Base-by-base conservation (phyloP, 2,329 filamentous ascomycete species). In the Hymenoscyphus albidus region DNA sequence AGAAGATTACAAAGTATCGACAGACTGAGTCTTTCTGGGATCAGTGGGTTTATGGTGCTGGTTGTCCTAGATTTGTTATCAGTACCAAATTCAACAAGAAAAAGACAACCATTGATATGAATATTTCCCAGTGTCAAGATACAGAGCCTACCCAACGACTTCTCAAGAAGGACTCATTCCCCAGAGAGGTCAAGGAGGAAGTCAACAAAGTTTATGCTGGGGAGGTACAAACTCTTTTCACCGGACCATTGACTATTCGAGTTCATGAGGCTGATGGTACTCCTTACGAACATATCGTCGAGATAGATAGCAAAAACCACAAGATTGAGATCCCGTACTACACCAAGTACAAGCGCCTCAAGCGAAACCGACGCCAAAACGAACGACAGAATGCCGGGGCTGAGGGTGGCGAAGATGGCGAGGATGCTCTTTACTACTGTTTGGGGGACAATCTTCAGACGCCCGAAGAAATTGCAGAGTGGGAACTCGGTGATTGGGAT, bases 251-350 rank as follows among this genome's bases (percentile, higher is more conserved):
- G 91, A 99, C 95, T 0, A 94, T 99, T 68, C 85, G 95, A 39
- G 97, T 99, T 68, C 95, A 99, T 78, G 95, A 99, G 79, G 95
- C 95, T 31, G 96, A 99, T 74, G 95, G 95, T 10, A 98, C 95
- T 0, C 95, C 95, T 2, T 99, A 99, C 74, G 95, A 99, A 75
- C 95, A 99, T 74, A 97, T 97, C 68, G 89, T 98, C 39, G 92
- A 97, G 72, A 96, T 99, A 74, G 93, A 93, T 66, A 93, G 97
- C 70, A 88, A 89, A 35, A 85, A 87, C 14, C 91, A 90, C 2
- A 92, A 90, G 74, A 91, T 98, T 65, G 93, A 97, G 67, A 97
- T 99, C 66, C 93, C 94, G 0, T 99, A 99, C 78, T 98, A 98
- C 73, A 99, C 95, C 0, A 99, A 99, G 76, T 99, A 99, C 80